These are phyloP conservation scores for Phaeomoniella chlamydospora DNA, from an alignment of 2,329 filamentous ascomycete species.

Conservation along the genomic window DNA sequence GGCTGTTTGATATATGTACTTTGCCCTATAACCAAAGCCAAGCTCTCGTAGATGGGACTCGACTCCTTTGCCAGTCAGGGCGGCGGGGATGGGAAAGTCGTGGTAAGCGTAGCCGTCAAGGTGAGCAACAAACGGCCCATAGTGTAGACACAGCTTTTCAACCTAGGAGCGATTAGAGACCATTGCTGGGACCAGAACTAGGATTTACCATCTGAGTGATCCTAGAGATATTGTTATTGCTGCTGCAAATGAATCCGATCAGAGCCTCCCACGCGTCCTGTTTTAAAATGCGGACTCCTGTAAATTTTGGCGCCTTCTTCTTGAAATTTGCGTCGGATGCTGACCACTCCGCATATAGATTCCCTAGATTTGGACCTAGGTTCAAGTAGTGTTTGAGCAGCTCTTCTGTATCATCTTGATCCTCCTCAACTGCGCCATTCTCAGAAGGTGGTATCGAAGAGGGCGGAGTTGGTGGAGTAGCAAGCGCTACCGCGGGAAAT, in stretches of 20 bases:
- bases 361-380: constrained; percentile 57
- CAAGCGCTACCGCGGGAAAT: constrained; percentile 25
- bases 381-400: constrained; percentile 80
- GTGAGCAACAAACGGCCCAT: constrained; percentile 61
- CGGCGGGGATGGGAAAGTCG: constrained; percentile 69
- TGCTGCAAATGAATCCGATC: constrained; percentile 92
- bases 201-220: constrained; percentile 78
- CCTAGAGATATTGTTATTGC: constrained; percentile 92
- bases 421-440: constrained; percentile 12
- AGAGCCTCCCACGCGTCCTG: constrained; percentile 96
- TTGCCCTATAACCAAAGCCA: constrained; percentile 89
- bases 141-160: constrained; percentile 76
- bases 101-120: constrained; percentile 61
- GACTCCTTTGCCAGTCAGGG: constrained; percentile 58
- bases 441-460: constrained; percentile 19
- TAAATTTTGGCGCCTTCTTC: constrained; percentile 72
- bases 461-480: constrained; percentile 21
- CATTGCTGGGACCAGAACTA: background rate
- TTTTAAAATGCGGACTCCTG: constrained; percentile 78
- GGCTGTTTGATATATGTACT: constrained; percentile 81
- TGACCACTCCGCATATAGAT: constrained; percentile 80
- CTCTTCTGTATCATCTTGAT: constrained; percentile 51
- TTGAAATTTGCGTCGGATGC: constrained; percentile 74
- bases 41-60: constrained; percentile 67
- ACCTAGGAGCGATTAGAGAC: constrained; percentile 32